Evolutionary conservation across 352 stramenopile species (phyloP).

Genomic region (Phytophthora constricta): DNA sequence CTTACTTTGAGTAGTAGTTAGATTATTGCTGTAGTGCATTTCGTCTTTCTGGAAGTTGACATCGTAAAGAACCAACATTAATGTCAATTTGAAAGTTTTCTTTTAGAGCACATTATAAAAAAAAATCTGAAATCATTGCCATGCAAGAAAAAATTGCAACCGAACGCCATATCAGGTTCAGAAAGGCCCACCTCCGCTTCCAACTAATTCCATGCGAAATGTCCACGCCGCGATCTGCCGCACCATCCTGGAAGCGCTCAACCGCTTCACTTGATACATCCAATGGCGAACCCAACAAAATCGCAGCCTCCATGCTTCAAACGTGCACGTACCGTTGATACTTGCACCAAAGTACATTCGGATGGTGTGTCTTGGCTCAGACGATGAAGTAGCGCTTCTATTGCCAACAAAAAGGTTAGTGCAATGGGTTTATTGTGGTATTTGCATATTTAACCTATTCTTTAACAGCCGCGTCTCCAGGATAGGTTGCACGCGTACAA

Average conservation of each 20-base stretch:
- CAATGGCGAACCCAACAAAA: neutral
- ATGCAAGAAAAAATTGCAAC: neutral
- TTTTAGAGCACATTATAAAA: too few relatives aligned
- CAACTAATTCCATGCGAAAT: slow-evolving; percentile 8
- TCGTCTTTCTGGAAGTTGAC: too few relatives aligned
- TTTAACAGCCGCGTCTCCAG: too few relatives aligned
- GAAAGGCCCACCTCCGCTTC: slow-evolving; percentile 4
- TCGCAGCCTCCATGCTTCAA: neutral
- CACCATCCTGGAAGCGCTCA: neutral
- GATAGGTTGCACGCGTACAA: too few relatives aligned
- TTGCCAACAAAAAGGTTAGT: too few relatives aligned
- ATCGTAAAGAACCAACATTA: too few relatives aligned
- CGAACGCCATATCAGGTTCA: neutral
- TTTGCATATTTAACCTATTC: too few relatives aligned
- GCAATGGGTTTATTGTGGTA: too few relatives aligned
- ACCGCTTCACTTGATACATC: neutral
- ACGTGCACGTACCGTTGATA: neutral
- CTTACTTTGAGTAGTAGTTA: too few relatives aligned
- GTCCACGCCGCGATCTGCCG: neutral
- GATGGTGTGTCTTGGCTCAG: neutral
- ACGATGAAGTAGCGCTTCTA: neutral
- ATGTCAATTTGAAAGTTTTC: too few relatives aligned
- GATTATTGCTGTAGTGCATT: too few relatives aligned
- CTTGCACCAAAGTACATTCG: slow-evolving; percentile 4
- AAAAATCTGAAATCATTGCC: too few relatives aligned